Base-by-base conservation (phyloP, 2,329 filamentous ascomycete species). In the Neocatenulostroma microsporum region DNA sequence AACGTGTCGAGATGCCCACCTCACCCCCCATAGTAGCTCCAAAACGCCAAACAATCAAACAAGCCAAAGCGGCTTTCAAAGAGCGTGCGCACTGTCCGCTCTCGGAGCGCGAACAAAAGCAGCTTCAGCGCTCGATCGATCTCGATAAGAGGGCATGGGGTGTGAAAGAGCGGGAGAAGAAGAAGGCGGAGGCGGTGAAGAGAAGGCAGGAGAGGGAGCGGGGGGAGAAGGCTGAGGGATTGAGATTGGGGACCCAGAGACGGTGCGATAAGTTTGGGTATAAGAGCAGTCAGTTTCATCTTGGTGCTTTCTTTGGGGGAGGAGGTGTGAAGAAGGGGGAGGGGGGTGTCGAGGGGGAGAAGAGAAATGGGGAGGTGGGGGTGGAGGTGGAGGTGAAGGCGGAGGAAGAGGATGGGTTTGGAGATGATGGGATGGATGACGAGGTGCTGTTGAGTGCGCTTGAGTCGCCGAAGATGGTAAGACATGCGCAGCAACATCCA, bases 61-160 rank as follows among this genome's bases (percentile, higher is more conserved):
- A 61, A 42, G 57, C 58, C 17, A 60, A 58, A 47, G 55, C 56
- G 5, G 48, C 51, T 12, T 61, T 48, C 54, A 58, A 57, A 34
- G 44, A 53, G 15, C 55, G 57, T 26, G 52, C 51, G 17, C 48
- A 49, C 14, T 53, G 51, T 8, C 39, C 47, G 15, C 39, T 62
- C 28, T 51, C 54, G 11, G 52, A 51, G 7, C 45, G 45, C n/a
- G 56, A 61, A 36, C 37, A 48, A 39, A 51, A 49, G 36, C 54
- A 55, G 37, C 44, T 62, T 12, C 49, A 57, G 26, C 57, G 59
- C 14, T 44, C 50, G 9, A 46, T 55, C 7, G 47, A 59, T 37
- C 49, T 61, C 13, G 51, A 58, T 34, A 42, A 50, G 28, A 48
- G 59, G 27, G 58, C 58, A 25, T 50, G 56, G 35, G 41, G 47